Base-by-base conservation (phyloP, 352 stramenopile species). In the Pythium sp. region DNA sequence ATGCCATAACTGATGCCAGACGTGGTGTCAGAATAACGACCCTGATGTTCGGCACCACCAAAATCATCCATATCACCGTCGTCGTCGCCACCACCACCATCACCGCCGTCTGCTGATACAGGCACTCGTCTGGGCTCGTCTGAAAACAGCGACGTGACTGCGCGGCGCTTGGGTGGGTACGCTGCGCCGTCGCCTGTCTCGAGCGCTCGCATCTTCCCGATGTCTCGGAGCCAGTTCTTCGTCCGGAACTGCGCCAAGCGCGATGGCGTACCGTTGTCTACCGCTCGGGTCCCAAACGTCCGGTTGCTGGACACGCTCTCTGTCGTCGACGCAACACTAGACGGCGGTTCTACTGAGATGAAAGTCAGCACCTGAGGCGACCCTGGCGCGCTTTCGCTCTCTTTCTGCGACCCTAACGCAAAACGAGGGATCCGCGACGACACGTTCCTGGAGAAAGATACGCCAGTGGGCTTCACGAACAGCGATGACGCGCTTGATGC, bases 201-300 rank as follows among this genome's bases (percentile, higher is more conserved):
- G 20, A 64, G 70, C 41, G 32, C 34, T 2, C 66, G 66, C 36
- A 70, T 72, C 59, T 62, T 68, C 24, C 62, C 51, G n/a, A 30
- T 47, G 20, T 67, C 60, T 26, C 69, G 61, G 6, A 57, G 51
- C 70, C 70, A 75, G 8, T 70, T 72, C 4, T 58, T 62, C 20
- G 69, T 53, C 18, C 70, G 60, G 41, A 75, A 75, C 30, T 64
- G 46, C 47, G 66, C 66, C 0, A 75, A 22, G 12, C 55, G 47
- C 0, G 70, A 75, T 15, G 70, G 70, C 7, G 70, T 74, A 4
- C 61, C 41, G 28, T 55, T 43, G 64, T 63, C 36, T 6, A 47
- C 5, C 18, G 46, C 12, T 34, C 24, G n/a, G 8, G 30, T 15
- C 15, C 7, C 22, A 20, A 36, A 22, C 1, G 26, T 11, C 15